Evolutionary conservation across 2,329 filamentous ascomycete genomes (phyloP).

Genomic region (Exophiala dermatitidis): DNA sequence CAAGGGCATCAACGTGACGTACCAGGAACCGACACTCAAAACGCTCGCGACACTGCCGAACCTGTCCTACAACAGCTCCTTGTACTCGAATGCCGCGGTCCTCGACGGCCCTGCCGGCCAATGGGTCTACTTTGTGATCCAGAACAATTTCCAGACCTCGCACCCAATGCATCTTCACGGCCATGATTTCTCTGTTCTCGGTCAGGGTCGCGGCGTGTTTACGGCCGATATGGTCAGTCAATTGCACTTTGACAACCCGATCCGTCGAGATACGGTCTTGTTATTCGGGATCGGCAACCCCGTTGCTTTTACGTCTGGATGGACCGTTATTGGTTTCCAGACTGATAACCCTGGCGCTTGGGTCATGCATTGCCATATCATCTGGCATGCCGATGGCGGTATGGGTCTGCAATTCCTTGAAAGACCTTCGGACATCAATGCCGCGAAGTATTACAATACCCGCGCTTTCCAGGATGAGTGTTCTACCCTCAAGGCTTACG

Average conservation of each 20-base stretch:
- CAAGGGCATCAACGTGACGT: slow-evolving; percentile 19
- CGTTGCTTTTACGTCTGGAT: slow-evolving; percentile 35
- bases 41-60: slow-evolving; percentile 19
- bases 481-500: slow-evolving; percentile 9
- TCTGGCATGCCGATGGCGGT: slow-evolving; percentile 67
- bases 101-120: slow-evolving; percentile 17
- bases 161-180: slow-evolving; percentile 66
- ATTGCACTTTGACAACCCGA: slow-evolving; percentile 54
- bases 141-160: slow-evolving; percentile 27
- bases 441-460: slow-evolving; percentile 15
- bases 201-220: slow-evolving; percentile 41
- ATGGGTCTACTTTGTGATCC: slow-evolving; percentile 27
- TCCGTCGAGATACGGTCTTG: slow-evolving; percentile 62
- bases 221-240: slow-evolving; percentile 49
- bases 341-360: slow-evolving; percentile 49
- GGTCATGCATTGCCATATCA: slow-evolving; percentile 75
- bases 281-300: slow-evolving; percentile 46
- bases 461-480: slow-evolving; percentile 23
- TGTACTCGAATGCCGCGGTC: slow-evolving; percentile 20
- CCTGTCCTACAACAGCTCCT: slow-evolving; percentile 21
- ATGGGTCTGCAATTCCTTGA: slow-evolving; percentile 44
- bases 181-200: slow-evolving; percentile 59
- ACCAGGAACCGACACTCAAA: slow-evolving; percentile 20
- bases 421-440: slow-evolving; percentile 18
- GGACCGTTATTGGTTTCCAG: slow-evolving; percentile 54